A percentile compares a stretch with the other conserved stretches of the same genome.
Conservation (phyloP, 352 stramenopile genomes). For the Ophiocytium majus region DNA sequence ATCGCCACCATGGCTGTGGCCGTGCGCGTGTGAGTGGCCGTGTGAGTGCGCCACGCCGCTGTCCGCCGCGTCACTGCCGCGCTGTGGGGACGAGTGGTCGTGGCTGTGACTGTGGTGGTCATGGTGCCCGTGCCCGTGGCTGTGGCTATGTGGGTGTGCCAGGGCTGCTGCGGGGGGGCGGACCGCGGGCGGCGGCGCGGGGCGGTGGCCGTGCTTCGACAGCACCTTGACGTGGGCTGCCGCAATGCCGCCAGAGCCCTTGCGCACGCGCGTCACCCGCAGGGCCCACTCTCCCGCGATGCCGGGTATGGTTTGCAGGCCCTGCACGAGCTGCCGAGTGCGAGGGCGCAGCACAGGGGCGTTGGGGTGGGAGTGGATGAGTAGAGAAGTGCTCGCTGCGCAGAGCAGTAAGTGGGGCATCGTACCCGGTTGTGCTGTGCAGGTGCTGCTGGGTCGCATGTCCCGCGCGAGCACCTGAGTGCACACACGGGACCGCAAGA, state of each 20-base stretch:
- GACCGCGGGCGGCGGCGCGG: slow-evolving; percentile 9
- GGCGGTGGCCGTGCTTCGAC: slow-evolving; percentile 47
- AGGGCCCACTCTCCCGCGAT: slow-evolving; percentile 50
- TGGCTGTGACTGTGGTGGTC: slow-evolving; percentile 59
- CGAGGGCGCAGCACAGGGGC: no score
- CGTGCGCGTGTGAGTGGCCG: slow-evolving; percentile 58
- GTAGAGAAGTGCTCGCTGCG: no score
- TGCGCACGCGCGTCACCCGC: neutral
- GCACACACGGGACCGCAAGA: no score
- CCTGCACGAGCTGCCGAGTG: no score
- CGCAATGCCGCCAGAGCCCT: slow-evolving; percentile 38
- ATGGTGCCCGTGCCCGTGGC: slow-evolving; percentile 59
- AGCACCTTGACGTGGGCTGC: slow-evolving; percentile 44
- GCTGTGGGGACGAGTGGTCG: slow-evolving; percentile 36
- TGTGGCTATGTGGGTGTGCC: slow-evolving; percentile 60
- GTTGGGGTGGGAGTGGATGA: no score
- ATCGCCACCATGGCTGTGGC: slow-evolving; percentile 59
- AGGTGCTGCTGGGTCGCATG: no score
- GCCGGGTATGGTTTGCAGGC: slow-evolving; percentile 30
- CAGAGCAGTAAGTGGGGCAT: no score
- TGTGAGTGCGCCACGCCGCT: slow-evolving; percentile 31
- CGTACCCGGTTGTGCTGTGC: no score
- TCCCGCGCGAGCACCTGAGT: neutral
- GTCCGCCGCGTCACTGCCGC: slow-evolving; percentile 23
- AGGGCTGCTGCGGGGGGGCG: slow-evolving; percentile 58